phyloP scores from a whole-genome alignment of 805 yeast species.

The Starmerella apicola region DNA sequence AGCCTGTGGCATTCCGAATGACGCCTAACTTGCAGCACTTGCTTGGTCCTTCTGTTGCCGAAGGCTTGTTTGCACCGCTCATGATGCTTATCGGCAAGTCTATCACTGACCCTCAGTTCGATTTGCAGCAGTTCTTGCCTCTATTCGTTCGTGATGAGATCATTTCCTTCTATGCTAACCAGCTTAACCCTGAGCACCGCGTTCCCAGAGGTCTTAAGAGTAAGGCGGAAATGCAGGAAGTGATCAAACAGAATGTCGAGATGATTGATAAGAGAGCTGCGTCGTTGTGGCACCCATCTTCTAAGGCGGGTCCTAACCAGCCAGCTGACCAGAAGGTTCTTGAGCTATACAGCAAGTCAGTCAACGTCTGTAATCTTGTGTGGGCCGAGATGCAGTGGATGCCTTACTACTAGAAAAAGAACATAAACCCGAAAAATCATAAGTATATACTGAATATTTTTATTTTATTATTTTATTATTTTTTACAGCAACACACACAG shows the following conservation, averaged over 20 bases:
- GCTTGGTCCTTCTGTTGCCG: slow-evolving; percentile 88
- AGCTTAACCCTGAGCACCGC: slow-evolving; percentile 59
- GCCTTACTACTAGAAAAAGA: slow-evolving; percentile 59
- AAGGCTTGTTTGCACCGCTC: slow-evolving; percentile 79
- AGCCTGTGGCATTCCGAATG: slow-evolving; percentile 88
- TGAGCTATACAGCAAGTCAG: slow-evolving; percentile 87
- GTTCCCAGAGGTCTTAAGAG: slow-evolving; percentile 52
- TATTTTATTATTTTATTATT: background rate
- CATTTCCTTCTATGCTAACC: slow-evolving; percentile 61
- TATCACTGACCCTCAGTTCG: slow-evolving; percentile 81
- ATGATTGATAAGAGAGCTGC: slow-evolving; percentile 65
- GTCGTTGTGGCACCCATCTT: slow-evolving; percentile 48
- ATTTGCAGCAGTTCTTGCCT: slow-evolving; percentile 81
- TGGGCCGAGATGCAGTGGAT: slow-evolving; percentile 86
- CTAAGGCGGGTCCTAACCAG: slow-evolving; percentile 45
- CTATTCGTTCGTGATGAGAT: slow-evolving; percentile 92
- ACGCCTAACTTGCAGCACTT: slow-evolving; percentile 91
- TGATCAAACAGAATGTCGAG: slow-evolving; percentile 80
- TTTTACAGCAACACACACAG: background rate
- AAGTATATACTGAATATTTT: too few species aligned
- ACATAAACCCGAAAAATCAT: background rate
- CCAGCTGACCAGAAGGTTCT: slow-evolving; percentile 77
- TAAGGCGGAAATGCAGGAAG: slow-evolving; percentile 72
- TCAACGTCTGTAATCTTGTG: slow-evolving; percentile 85
- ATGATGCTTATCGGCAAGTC: slow-evolving; percentile 78